These are phyloP conservation scores for Colletotrichum liaoningense DNA, from an alignment of 2,329 filamentous ascomycete genomes.

Conservation along the genomic window DNA sequence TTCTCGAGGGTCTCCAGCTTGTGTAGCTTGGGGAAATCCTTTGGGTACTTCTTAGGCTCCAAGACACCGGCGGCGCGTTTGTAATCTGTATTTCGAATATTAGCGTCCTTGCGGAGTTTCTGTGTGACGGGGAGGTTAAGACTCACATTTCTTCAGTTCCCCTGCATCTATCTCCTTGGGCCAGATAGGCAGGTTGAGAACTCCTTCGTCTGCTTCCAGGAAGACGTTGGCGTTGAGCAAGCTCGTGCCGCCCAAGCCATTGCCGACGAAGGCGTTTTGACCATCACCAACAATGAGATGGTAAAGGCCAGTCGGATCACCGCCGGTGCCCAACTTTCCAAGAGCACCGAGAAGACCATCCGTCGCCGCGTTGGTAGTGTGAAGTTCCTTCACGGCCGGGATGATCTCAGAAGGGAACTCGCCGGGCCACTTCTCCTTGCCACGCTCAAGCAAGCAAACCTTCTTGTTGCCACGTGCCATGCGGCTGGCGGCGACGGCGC, in stretches of 20 bases:
- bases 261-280: constrained; percentile 54
- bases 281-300: constrained; percentile 56
- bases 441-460: constrained; percentile 59
- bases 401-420: constrained; percentile 51
- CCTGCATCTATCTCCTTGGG: constrained; percentile 63
- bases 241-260: constrained; percentile 72
- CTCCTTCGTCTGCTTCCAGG: constrained; percentile 66
- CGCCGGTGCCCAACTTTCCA: constrained; percentile 42
- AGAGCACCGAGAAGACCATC: constrained; percentile 48
- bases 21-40: constrained; percentile 65
- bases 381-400: constrained; percentile 48
- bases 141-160: constrained; percentile 61
- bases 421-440: constrained; percentile 58
- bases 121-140: too few relatives aligned
- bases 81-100: constrained; percentile 59
- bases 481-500: constrained; percentile 58
- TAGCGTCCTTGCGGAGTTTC: not conserved
- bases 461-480: constrained; percentile 49
- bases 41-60: constrained; percentile 68
- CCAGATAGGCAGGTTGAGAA: constrained; percentile 66
- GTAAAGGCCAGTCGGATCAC: constrained; percentile 55
- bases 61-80: constrained; percentile 65
- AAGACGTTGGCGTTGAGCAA: constrained; percentile 77
- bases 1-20: constrained; percentile 68
- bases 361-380: constrained; percentile 40